Base-by-base conservation (phyloP, 805 yeast species). In the Candida wancherniae region DNA sequence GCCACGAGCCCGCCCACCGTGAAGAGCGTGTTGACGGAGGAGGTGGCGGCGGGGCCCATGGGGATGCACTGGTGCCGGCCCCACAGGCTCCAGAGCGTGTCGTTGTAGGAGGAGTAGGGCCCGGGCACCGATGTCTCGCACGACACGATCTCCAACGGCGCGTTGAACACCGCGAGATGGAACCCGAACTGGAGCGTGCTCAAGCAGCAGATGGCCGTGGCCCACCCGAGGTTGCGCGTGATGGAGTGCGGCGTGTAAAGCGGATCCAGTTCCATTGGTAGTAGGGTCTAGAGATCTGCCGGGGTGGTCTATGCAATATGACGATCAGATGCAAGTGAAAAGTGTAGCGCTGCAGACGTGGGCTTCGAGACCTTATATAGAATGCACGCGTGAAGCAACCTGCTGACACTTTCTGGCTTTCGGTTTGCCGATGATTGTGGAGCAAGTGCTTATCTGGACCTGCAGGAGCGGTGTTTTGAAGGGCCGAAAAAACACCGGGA, bases 121-220 rank as follows among this genome's bases (percentile, higher is more conserved):
- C 45, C 45, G 1, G 13, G 37, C 28, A 21, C 22, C 34, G 16
- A 58, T 28, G 17, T 42, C 24, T 29, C 30, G 30, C 67, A 61
- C 17, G 61, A 44, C 16, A 61, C 34, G 15, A 57, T 39, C 15
- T 43, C 47, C 26, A 47, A 57, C 3, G 64, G 57, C 0, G 61
- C 65, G 36, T 63, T 63, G 23, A 63, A 42, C 30, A 56, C 67
- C 7, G 67, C 55, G 21, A 63, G 48, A 41, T 63, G 67, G 41
- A 48, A 63, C 3, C 69, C 67, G 43, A 61, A 61, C 38, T 59
- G 64, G 14, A 63, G 40, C 4, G 67, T 61, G 26, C 67, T 53
- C 24, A 61, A 33, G 31, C 63, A 51, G 9, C 58, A 51, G 9
- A 60, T 47, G 13, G 50, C 45, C 9, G 63, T 57, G 15, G 69